Evolutionary conservation across 176 grass and related monocot genomes (phyloP), one percentile per base, ranked within the genome.

Genomic region (Dendrocalamus sinicus): DNA sequence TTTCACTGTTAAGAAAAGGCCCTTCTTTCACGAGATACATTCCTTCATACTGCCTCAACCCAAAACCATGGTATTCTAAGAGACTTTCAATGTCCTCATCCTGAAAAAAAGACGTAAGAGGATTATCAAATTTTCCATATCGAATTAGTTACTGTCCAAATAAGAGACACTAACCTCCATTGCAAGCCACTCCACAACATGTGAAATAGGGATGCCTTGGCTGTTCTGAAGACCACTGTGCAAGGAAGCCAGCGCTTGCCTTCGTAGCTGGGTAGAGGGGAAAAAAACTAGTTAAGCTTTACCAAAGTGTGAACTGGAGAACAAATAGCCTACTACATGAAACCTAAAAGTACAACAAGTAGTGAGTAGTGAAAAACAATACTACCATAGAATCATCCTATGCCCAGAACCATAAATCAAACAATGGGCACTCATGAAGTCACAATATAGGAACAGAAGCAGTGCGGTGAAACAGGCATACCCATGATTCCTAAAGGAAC

Each of bases 131-230:
- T 78, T 41, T 67, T 17, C 8, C 20, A 55, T 83, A 60, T 61
- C 7, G 40, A 14, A 51, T 51, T 51, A 51, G 48, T 51, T 48
- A 48, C 46, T 48, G 12, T 81, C 70, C 40, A 72, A 83, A 47
- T 32, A 79, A 87, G 85, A 86, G 43, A 54, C 22, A 70, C 28
- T 72, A 86, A 95, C 96, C 91, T 95, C 93, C 90, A 94, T 92
- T 37, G 82, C 96, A 71, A 98, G 93, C 91, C 93, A 95, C 77
- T 81, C 81, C 62, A 94, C 88, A 81, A 88, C 77, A 52, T 86
- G 89, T 65, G 89, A 84, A 85, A 98, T 86, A 75, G 96, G 96
- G 20, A 98, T 98, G 68, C 96, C 96, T 89, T 95, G 96, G 30
- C 85, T 91, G 81, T 72, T 98, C 78, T 87, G 93, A 79, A 98